phyloP scores from a whole-genome alignment of 306 rosid species.

The Vachellia collinsii region DNA sequence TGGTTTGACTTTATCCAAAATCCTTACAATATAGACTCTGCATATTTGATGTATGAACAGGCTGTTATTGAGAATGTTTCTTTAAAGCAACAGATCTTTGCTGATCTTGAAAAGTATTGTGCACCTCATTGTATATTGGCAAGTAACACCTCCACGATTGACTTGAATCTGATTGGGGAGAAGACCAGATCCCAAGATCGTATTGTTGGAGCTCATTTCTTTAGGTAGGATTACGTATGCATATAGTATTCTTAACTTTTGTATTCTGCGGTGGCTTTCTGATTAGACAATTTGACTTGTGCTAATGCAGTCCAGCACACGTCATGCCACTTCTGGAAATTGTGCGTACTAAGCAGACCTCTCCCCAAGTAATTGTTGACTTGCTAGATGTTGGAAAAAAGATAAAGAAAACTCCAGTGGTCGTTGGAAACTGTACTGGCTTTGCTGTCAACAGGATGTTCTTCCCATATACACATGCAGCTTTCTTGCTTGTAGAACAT shows the following conservation, averaged over 20 bases:
- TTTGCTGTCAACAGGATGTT: slow-evolving; percentile 95
- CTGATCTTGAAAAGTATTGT: slow-evolving; percentile 92
- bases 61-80: slow-evolving; percentile 90
- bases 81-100: slow-evolving; percentile 88
- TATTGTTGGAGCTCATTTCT: slow-evolving; percentile 93
- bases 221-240: slow-evolving; percentile 59
- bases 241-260: background rate
- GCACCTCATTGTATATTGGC: slow-evolving; percentile 90
- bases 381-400: slow-evolving; percentile 79
- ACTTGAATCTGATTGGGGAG: slow-evolving; percentile 90
- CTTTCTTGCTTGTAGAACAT: slow-evolving; percentile 75
- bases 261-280: slow-evolving; percentile 8
- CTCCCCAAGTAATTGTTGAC: slow-evolving; percentile 88
- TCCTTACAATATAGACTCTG: slow-evolving; percentile 31
- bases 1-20: slow-evolving; percentile 28
- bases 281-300: slow-evolving; percentile 32
- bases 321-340: slow-evolving; percentile 97
- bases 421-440: slow-evolving; percentile 97
- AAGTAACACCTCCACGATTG: slow-evolving; percentile 96
- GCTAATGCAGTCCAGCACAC: slow-evolving; percentile 87
- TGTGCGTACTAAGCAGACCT: slow-evolving; percentile 79
- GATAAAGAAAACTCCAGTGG: slow-evolving; percentile 92
- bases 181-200: slow-evolving; percentile 79
- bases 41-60: slow-evolving; percentile 57
- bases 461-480: slow-evolving; percentile 92